Evolutionary conservation across 1,284 basidiomycete genomes (phyloP).

Genomic region (Moesziomyces parantarcticus): DNA sequence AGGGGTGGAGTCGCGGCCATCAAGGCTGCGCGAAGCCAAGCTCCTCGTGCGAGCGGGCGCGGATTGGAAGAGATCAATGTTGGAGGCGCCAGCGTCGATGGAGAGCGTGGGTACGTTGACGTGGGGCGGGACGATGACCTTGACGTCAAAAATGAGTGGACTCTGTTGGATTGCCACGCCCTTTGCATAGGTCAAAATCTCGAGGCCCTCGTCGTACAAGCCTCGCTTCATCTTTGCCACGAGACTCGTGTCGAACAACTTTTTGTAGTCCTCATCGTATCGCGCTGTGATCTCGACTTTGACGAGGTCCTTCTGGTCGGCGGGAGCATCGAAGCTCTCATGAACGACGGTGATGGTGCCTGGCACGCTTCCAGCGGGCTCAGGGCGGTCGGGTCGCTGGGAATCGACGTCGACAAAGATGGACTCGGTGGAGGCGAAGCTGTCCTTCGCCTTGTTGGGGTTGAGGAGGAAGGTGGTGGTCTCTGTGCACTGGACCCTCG

Average conservation of each 20-base stretch:
- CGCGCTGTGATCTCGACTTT: constrained; percentile 54
- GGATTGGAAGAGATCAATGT: constrained; percentile 39
- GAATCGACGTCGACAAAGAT: constrained; percentile 53
- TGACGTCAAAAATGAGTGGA: constrained; percentile 53
- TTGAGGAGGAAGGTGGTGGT: constrained; percentile 40
- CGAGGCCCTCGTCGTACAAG: constrained; percentile 51
- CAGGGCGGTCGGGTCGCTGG: constrained; percentile 26
- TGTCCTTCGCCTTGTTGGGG: constrained; percentile 44
- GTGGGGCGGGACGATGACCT: constrained; percentile 48
- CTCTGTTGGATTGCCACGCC: constrained; percentile 34
- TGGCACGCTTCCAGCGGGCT: constrained; percentile 41
- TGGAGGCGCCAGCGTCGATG: constrained; percentile 41
- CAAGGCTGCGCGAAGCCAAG: neutral
- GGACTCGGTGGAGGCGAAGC: constrained; percentile 47
- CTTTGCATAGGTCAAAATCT: constrained; percentile 53
- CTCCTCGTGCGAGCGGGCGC: neutral
- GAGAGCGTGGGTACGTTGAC: constrained; percentile 45
- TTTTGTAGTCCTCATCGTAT: constrained; percentile 49
- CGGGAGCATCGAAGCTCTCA: constrained; percentile 17
- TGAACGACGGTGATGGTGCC: constrained; percentile 41
- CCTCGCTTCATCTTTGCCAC: constrained; percentile 57
- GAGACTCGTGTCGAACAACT: constrained; percentile 45
- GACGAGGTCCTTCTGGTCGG: constrained; percentile 39
- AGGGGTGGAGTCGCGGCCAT: constrained; percentile 6
- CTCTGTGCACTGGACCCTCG: constrained; percentile 40